phyloP scores from a whole-genome alignment of 176 grass and related monocot genomes.

The Zoysia pacifica region DNA sequence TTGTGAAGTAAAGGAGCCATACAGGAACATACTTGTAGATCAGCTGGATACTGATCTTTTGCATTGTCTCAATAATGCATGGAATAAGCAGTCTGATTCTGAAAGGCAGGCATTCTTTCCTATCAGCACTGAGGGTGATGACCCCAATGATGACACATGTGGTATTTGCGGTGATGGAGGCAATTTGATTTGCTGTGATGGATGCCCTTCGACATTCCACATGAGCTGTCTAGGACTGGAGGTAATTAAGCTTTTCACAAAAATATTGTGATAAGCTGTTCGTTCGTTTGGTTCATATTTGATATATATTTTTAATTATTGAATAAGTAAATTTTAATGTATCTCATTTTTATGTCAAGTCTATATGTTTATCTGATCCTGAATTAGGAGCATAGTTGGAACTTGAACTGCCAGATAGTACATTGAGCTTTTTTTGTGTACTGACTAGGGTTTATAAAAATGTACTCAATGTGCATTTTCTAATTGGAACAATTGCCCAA shows the following conservation, averaged over 20 bases:
- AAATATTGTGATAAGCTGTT: conserved; percentile 14
- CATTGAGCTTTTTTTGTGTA: not conserved
- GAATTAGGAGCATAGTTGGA: conserved; percentile 14
- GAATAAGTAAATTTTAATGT: not conserved
- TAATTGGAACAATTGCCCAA: conserved; percentile 30
- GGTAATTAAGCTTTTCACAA: conserved; percentile 40
- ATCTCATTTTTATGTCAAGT: conserved; percentile 22
- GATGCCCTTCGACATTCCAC: conserved; percentile 96
- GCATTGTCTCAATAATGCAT: conserved; percentile 67
- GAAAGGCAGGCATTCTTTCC: conserved; percentile 71
- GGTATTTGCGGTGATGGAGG: conserved; percentile 97
- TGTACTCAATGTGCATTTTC: not conserved
- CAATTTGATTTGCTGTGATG: conserved; percentile 90
- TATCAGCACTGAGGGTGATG: conserved; percentile 60
- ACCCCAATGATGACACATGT: conserved; percentile 95
- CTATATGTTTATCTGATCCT: conserved; percentile 2
- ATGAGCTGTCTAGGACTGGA: conserved; percentile 81
- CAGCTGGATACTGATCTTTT: conserved; percentile 57
- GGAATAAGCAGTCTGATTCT: conserved; percentile 79
- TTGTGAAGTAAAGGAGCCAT: conserved; percentile 50
- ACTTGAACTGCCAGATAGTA: conserved; percentile 16
- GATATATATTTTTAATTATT: conserved; percentile 9
- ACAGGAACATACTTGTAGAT: conserved; percentile 66
- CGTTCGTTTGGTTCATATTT: conserved; percentile 27
- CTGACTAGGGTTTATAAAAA: conserved; percentile 14